phyloP scores from a whole-genome alignment of 495 filamentous ascomycete genomes.

The Penicillium bovifimosum region DNA sequence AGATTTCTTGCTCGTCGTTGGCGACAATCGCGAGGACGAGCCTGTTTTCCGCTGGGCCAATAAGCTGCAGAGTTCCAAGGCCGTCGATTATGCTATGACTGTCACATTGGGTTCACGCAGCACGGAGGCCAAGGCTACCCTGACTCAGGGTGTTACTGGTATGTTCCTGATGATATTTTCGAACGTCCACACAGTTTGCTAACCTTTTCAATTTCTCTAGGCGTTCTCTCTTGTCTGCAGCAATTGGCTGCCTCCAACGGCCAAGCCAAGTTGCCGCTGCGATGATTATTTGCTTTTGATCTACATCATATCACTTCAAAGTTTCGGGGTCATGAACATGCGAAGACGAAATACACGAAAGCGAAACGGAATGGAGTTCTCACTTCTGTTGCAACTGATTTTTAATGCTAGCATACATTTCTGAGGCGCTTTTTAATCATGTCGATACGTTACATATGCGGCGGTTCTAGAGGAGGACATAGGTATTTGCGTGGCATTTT shows the following conservation, averaged over 20 bases:
- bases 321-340: not conserved
- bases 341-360: slow-evolving; percentile 17
- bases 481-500: not conserved
- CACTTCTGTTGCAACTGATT: not conserved
- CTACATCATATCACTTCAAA: not conserved
- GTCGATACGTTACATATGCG: not conserved
- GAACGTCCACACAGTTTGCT: not conserved
- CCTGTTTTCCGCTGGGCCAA: slow-evolving; percentile 93
- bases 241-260: slow-evolving; percentile 15
- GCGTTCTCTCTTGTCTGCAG: slow-evolving; percentile 33
- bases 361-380: slow-evolving; percentile 12
- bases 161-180: not conserved
- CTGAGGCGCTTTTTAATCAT: not conserved
- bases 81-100: slow-evolving; percentile 65
- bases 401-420: slow-evolving; percentile 3
- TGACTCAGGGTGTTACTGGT: slow-evolving; percentile 88
- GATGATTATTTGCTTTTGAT: not conserved
- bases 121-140: slow-evolving; percentile 77
- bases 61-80: slow-evolving; percentile 49
- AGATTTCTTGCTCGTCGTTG: slow-evolving; percentile 81
- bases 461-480: not conserved
- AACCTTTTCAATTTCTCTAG: slow-evolving; percentile 11
- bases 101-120: slow-evolving; percentile 79
- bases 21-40: slow-evolving; percentile 88
- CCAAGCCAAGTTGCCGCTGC: not conserved